phyloP scores from a whole-genome alignment of 805 yeast genomes.

The Komagataella populi region DNA sequence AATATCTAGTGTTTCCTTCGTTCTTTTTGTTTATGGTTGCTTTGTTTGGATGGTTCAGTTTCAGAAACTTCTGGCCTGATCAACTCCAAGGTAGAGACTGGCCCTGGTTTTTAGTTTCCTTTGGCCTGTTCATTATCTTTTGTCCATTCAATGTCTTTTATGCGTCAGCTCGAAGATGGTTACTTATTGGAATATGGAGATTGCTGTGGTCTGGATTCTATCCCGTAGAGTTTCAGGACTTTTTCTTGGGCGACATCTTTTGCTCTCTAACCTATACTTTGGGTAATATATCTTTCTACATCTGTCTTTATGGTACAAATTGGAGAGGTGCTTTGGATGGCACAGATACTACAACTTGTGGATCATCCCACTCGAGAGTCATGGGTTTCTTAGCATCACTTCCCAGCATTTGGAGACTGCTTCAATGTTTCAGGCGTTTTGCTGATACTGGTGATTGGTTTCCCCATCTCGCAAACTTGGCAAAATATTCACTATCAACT shows the following conservation, averaged over 20 bases:
- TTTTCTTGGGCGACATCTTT: slow-evolving; percentile 83
- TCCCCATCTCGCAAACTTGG: slow-evolving; percentile 86
- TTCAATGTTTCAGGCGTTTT: slow-evolving; percentile 86
- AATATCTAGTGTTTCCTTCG: slow-evolving; percentile 54
- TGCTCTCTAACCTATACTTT: slow-evolving; percentile 82
- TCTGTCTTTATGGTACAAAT: slow-evolving; percentile 64
- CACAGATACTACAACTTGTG: slow-evolving; percentile 37
- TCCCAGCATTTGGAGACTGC: slow-evolving; percentile 82
- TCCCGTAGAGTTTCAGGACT: slow-evolving; percentile 92
- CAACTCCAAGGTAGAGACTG: slow-evolving; percentile 52
- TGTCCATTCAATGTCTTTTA: slow-evolving; percentile 50
- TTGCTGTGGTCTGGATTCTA: slow-evolving; percentile 70
- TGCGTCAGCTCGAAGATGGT: slow-evolving; percentile 64
- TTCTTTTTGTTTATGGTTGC: slow-evolving; percentile 41
- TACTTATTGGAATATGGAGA: slow-evolving; percentile 58
- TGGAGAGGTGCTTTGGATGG: slow-evolving; percentile 45
- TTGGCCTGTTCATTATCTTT: slow-evolving; percentile 30
- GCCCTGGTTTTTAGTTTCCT: slow-evolving; percentile 68
- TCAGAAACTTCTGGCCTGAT: slow-evolving; percentile 51
- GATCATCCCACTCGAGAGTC: slow-evolving; percentile 58
- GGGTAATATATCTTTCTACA: slow-evolving; percentile 74
- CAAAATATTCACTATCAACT: slow-evolving; percentile 58
- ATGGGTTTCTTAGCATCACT: slow-evolving; percentile 79
- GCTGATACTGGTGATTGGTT: slow-evolving; percentile 92
- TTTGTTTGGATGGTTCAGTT: slow-evolving; percentile 64